Percentiles rank a stretch among this genome's conserved stretches.
phyloP scores from a whole-genome alignment of 768 basidiomycete species.

The Serpula lacrymans region DNA sequence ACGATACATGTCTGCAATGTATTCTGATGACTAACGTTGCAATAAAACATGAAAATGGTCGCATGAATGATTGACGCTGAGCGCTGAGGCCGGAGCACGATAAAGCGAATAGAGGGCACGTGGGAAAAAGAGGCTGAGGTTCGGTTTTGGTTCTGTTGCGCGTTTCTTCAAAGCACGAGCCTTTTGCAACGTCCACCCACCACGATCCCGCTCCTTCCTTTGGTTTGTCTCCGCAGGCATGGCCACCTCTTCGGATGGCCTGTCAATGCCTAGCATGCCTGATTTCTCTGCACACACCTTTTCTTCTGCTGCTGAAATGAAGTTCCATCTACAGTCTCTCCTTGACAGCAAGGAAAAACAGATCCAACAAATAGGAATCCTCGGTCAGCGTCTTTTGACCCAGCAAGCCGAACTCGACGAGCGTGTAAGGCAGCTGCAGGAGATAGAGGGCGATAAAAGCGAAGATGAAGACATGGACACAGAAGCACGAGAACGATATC shows the following conservation, averaged over 20 bases:
- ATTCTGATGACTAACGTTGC: too few relatives aligned
- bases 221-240: conserved; percentile 27
- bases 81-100: too few relatives aligned
- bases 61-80: too few relatives aligned
- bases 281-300: conserved; percentile 40
- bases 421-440: conserved; percentile 79
- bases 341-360: conserved; percentile 91
- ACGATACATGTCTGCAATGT: too few relatives aligned
- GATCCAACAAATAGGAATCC: conserved; percentile 84
- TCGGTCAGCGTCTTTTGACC: conserved; percentile 89
- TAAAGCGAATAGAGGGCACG: too few relatives aligned
- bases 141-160: conserved; percentile 1
- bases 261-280: conserved; percentile 37
- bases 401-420: conserved; percentile 94
- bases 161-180: conserved; percentile 1
- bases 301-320: conserved; percentile 56
- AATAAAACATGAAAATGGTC: too few relatives aligned
- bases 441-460: conserved; percentile 58
- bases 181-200: background rate
- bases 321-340: conserved; percentile 60
- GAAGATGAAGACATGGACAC: conserved; percentile 63
- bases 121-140: too few relatives aligned
- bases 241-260: conserved; percentile 36
- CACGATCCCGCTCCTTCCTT: background rate
- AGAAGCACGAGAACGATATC: conserved; percentile 69